A percentile compares a stretch with the other conserved stretches of the same genome.
phyloP scores from a whole-genome alignment of 768 basidiomycete genomes.

The Boletus sp. region DNA sequence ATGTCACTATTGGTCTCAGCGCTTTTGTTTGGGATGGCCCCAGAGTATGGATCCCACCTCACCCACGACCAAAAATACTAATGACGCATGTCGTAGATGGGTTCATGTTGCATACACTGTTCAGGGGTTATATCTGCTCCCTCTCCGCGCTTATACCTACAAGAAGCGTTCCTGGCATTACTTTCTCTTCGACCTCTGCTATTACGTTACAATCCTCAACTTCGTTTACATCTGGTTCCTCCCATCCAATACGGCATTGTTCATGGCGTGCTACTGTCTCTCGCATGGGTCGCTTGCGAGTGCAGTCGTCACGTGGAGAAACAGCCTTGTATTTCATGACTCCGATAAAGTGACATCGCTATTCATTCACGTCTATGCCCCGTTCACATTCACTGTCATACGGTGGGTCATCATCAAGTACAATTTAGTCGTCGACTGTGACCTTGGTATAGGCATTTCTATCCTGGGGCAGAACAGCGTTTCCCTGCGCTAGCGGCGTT shows the following conservation, averaged over 20 bases:
- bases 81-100: conserved; percentile 52
- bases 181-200: conserved; percentile 90
- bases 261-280: conserved; percentile 90
- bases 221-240: conserved; percentile 90
- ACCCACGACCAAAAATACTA: background rate
- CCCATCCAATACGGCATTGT: conserved; percentile 72
- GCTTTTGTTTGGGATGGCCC: conserved; percentile 82
- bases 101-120: conserved; percentile 84
- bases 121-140: conserved; percentile 74
- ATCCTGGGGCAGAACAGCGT: conserved; percentile 70
- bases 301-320: conserved; percentile 97
- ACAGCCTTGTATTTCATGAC: conserved; percentile 97
- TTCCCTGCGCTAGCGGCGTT: conserved; percentile 82
- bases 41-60: conserved; percentile 54
- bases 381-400: conserved; percentile 88
- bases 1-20: conserved; percentile 84
- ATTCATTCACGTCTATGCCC: conserved; percentile 93
- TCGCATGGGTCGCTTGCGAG: conserved; percentile 89
- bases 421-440: background rate
- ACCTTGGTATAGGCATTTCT: conserved; percentile 66
- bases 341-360: conserved; percentile 93
- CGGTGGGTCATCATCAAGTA: conserved; percentile 45
- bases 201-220: conserved; percentile 89
- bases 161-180: conserved; percentile 94
- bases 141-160: conserved; percentile 79